Base-by-base conservation (phyloP, 129 eudicot species). In the Ambrosia artemisiifolia region DNA sequence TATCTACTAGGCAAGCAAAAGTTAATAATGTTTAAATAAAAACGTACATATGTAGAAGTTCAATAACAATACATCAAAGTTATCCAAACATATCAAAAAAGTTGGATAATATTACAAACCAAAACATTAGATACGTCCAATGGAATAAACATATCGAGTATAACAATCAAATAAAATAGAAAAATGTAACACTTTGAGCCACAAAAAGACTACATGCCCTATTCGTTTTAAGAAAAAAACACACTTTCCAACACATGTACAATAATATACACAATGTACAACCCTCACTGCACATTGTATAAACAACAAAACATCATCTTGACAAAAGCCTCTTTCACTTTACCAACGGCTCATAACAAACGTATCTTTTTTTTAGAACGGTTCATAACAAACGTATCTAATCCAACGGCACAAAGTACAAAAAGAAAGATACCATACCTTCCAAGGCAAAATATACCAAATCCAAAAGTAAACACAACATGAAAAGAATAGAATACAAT, bases 401-500 rank as follows among this genome's bases (percentile, higher is more conserved):
- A 54, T 54, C 61, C 8, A 19, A 54, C 61, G 61, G 33, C 61
- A 54, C 14, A 54, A 54, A 40, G 44, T 6, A 40, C 44, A 40
- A 40, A 54, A 54, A 19, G 33, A 54, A 54, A 54, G 61, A 54
- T 54, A 2, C 61, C 61, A 14, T 54, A 0, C 61, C 0, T 18
- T 54, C 61, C 61, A 54, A 19, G 4, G 5, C 33, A 3, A 54
- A 54, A 54, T 19, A 0, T 19, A 54, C 19, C 28, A 70, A 62
- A 36, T 70, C 71, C 81, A 77, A 43, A 43, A n/a, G 3, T 24
- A 61, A 70, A 12, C 49, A 50, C 71, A 51, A 77, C 59, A 14
- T 2, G 2, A 47, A 60, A 0, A 13, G 70, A 47, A 2, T 46
- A 7, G 12, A 10, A 40, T 69, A 68, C 75, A 77, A 34, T 13